phyloP scores from a whole-genome alignment of 1,284 basidiomycete species.

The Bondarzewia mesenterica region DNA sequence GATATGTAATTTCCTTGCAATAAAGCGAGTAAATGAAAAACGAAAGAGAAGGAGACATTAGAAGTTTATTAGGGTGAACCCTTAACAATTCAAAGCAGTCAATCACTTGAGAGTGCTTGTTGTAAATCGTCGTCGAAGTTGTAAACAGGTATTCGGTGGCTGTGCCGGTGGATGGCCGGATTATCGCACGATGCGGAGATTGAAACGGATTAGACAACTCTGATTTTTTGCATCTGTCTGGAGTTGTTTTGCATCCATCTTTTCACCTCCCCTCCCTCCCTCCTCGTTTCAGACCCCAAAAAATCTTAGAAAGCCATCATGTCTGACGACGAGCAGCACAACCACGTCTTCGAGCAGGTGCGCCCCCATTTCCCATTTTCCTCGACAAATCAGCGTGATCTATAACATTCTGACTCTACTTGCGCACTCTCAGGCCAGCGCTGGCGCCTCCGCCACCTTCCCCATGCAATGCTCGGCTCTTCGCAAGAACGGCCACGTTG shows the following conservation, averaged over 20 bases:
- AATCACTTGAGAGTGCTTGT: no score
- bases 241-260: constrained; percentile 6
- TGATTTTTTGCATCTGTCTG: constrained; percentile 21
- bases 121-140: no score
- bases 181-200: constrained; percentile 28
- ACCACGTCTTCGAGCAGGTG: constrained; percentile 84
- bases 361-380: constrained; percentile 2
- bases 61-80: no score
- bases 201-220: constrained; percentile 23
- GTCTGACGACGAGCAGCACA: constrained; percentile 88
- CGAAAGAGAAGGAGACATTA: no score
- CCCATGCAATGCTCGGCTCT: constrained; percentile 99
- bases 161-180: constrained; percentile 5
- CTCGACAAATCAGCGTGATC: constrained; percentile 6
- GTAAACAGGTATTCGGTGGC: no score
- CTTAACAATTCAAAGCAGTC: no score
- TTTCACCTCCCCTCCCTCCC: constrained; percentile 15
- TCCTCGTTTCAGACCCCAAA: constrained; percentile 1
- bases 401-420: constrained; percentile 8
- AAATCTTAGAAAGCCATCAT: constrained; percentile 36
- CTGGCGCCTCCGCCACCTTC: constrained; percentile 85
- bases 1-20: no score
- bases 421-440: constrained; percentile 40
- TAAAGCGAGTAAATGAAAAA: no score
- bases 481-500: constrained; percentile 91